Conservation (phyloP, 805 yeast species). For the Hanseniaspora occidentalis region DNA sequence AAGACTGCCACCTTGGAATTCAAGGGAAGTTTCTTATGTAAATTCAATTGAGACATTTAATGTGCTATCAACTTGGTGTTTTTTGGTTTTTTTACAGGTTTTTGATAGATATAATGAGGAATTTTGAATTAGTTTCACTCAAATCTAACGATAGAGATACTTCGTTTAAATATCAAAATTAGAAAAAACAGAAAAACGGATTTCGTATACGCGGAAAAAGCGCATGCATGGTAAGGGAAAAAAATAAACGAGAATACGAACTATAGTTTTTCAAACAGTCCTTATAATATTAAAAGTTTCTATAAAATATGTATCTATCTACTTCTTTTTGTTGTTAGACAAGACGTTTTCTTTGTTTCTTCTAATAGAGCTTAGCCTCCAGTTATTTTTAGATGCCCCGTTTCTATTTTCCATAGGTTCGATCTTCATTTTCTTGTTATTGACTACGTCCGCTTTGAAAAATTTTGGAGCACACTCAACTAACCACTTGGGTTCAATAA, state of each 20-base stretch:
- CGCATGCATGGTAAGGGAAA: neutral
- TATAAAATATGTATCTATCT: neutral
- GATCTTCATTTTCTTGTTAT: conserved; percentile 49
- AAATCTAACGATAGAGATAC: too few relatives aligned
- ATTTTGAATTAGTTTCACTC: too few relatives aligned
- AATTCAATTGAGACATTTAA: neutral
- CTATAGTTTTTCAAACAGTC: too few relatives aligned
- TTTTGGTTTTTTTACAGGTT: neutral
- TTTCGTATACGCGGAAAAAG: neutral
- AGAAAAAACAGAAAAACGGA: conserved; percentile 2
- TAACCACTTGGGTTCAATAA: conserved; percentile 76
- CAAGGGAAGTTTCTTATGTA: conserved; percentile 11
- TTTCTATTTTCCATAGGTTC: conserved; percentile 58
- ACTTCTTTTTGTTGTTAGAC: neutral
- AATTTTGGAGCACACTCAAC: conserved; percentile 57
- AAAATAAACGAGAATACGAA: neutral
- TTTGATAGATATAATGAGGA: too few relatives aligned
- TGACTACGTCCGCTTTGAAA: conserved; percentile 49
- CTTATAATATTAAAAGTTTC: too few relatives aligned
- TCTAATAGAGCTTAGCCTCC: conserved; percentile 54
- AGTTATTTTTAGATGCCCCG: conserved; percentile 52
- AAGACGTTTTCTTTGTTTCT: conserved; percentile 21
- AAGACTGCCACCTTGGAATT: conserved; percentile 49
- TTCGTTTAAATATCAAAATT: neutral
- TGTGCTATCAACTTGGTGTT: neutral